Evolutionary conservation across 805 yeast species (phyloP), one percentile per base, ranked within the genome.

Genomic region (Yamadazyma phyllophila): DNA sequence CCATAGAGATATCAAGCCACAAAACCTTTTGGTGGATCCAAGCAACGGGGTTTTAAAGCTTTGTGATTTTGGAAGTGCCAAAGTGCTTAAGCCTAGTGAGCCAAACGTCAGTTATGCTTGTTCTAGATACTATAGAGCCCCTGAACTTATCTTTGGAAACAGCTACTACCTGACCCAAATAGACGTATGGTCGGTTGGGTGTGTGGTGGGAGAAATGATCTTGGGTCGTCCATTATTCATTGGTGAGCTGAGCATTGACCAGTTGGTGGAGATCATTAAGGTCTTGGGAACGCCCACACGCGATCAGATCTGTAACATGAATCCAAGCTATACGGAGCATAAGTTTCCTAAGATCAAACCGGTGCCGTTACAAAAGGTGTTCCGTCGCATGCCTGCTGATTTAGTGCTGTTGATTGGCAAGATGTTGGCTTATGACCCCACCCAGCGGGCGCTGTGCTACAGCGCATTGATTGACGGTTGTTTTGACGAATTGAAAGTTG

Each of bases 241-340:
- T 12, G 99, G 99, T 38, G 97, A 94, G 63, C 83, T 91, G 49
- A 98, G 99, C 33, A 92, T 94, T 48, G 99, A 94, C 65, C 99
- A 94, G 67, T 78, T 92, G 58, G 98, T 92, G 15, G 99, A 92
- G 66, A 92, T 92, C 56, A 92, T 92, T 64, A 94, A 94, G 69
- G 87, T 92, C 14, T 75, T 94, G 61, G 99, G 99, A n/a, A 92
- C 99, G 1, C 99, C 99, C 7, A 75, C 95, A 13, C 81, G 85
- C 46, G 96, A 90, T 41, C 96, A 92, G 66, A 92, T 92, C 56
- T 78, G 83, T 61, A 80, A 90, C 50, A 94, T 92, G 98, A 92
- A 92, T 66, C 96, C 97, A 44, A 90, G 88, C 66, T 94, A 92
- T 69, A 87, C 88, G 84, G 98, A 94, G 65, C 97, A 92, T 69